These are phyloP conservation scores for Fistulinella cinereoalba DNA, from an alignment of 1,284 basidiomycete genomes.

Conservation along the genomic window DNA sequence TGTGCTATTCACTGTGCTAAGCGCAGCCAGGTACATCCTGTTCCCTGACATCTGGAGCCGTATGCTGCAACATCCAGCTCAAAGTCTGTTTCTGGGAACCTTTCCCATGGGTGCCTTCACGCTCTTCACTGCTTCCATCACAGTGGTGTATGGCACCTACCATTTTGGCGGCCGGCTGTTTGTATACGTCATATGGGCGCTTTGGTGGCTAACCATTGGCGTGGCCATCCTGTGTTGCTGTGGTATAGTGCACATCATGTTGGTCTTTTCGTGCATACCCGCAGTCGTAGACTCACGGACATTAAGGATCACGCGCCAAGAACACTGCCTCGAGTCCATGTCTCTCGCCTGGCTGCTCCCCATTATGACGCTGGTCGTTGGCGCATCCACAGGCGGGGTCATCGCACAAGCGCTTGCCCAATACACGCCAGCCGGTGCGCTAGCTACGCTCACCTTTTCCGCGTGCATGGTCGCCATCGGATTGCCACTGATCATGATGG, in stretches of 20 bases:
- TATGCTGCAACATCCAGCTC: slow-evolving; percentile 49
- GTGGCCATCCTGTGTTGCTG: slow-evolving; percentile 50
- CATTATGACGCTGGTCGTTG: slow-evolving; percentile 60
- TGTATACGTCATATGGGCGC: slow-evolving; percentile 50
- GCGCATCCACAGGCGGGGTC: slow-evolving; percentile 55
- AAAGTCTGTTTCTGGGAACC: slow-evolving; percentile 60
- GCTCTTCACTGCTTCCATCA: slow-evolving; percentile 48
- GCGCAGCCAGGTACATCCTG: slow-evolving; percentile 44
- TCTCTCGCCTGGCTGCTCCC: slow-evolving; percentile 59
- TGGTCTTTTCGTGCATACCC: slow-evolving; percentile 23
- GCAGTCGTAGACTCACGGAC: too few relatives aligned
- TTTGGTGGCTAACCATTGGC: slow-evolving; percentile 61
- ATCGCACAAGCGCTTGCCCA: slow-evolving; percentile 43
- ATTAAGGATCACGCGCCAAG: slow-evolving; percentile 57
- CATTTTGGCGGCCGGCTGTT: slow-evolving; percentile 46
- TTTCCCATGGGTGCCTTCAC: slow-evolving; percentile 62
- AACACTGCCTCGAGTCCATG: slow-evolving; percentile 45
- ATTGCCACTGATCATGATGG: slow-evolving; percentile 47
- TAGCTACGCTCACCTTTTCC: slow-evolving; percentile 49
- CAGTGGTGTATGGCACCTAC: slow-evolving; percentile 43
- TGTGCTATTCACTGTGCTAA: slow-evolving; percentile 41
- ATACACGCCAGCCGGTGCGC: slow-evolving; percentile 42
- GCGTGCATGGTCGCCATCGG: slow-evolving; percentile 53
- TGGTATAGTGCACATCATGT: slow-evolving; percentile 58
- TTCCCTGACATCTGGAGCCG: slow-evolving; percentile 47